Evolutionary conservation across 2,329 filamentous ascomycete genomes (phyloP).

Genomic region (Fusarium sulawesiense): DNA sequence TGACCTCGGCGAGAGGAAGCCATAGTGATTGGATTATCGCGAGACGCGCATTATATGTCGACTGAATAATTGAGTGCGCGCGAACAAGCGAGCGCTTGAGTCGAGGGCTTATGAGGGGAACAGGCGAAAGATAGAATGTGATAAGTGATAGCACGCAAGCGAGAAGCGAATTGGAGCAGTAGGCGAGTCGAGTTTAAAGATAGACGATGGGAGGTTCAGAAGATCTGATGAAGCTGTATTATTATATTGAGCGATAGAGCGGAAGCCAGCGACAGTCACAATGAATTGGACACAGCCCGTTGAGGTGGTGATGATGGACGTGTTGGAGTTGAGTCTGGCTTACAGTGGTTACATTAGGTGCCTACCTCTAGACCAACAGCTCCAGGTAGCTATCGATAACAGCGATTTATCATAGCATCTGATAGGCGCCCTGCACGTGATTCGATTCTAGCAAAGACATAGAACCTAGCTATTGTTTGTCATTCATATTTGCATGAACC

Average conservation of each 20-base stretch:
- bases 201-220: neutral
- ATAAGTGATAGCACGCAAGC: conserved; percentile 11
- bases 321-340: conserved; percentile 37
- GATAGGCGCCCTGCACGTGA: conserved; percentile 47
- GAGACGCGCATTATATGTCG: conserved; percentile 46
- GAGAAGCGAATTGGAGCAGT: conserved; percentile 2
- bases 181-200: neutral
- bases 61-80: neutral
- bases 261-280: neutral
- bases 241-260: neutral
- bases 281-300: neutral
- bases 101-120: conserved; percentile 9
- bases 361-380: conserved; percentile 10
- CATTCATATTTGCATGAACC: neutral
- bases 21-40: conserved; percentile 51
- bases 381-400: conserved; percentile 11
- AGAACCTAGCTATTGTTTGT: too few species aligned
- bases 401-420: neutral
- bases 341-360: conserved; percentile 44
- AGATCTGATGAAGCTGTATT: neutral
- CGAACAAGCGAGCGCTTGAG: conserved; percentile 12
- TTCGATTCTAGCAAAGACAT: conserved; percentile 4
- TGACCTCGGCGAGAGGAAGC: conserved; percentile 55
- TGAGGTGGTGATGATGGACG: conserved; percentile 25
- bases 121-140: conserved; percentile 13